phyloP scores from a whole-genome alignment of 1,139 yeast genomes.

The Citeromyces siamensis region DNA sequence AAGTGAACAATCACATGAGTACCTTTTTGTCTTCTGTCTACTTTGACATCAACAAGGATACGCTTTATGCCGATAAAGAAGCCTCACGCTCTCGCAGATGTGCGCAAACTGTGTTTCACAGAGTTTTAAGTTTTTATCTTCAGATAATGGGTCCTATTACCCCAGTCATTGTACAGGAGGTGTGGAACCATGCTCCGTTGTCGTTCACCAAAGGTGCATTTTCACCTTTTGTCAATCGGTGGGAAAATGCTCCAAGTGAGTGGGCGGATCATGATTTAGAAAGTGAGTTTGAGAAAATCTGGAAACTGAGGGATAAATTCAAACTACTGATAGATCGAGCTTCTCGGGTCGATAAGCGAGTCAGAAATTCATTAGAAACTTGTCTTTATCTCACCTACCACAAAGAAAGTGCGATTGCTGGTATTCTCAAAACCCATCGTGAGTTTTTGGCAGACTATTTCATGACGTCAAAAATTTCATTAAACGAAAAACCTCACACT shows the following conservation, averaged over 20 bases:
- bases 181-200: constrained; percentile 48
- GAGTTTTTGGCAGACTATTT: constrained; percentile 39
- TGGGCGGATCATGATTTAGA: constrained; percentile 22
- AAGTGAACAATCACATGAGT: constrained; percentile 61
- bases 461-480: constrained; percentile 45
- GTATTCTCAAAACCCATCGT: constrained; percentile 15
- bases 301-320: constrained; percentile 35
- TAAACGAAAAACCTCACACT: constrained; percentile 16
- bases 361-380: constrained; percentile 58
- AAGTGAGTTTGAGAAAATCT: constrained; percentile 25
- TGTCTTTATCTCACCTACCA: constrained; percentile 26
- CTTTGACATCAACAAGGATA: constrained; percentile 79
- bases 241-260: constrained; percentile 21
- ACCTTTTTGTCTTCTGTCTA: constrained; percentile 70
- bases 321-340: constrained; percentile 36
- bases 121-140: constrained; percentile 48
- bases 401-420: constrained; percentile 7
- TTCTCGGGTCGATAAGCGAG: constrained; percentile 26
- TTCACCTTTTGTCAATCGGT: constrained; percentile 44
- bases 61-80: constrained; percentile 57
- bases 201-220: constrained; percentile 19
- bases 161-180: constrained; percentile 82
- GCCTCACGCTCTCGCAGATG: constrained; percentile 42
- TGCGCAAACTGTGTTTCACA: constrained; percentile 59
- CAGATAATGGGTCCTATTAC: constrained; percentile 67